Conservation (phyloP, 2,329 filamentous ascomycete species). For the Ascochyta rabiei region DNA sequence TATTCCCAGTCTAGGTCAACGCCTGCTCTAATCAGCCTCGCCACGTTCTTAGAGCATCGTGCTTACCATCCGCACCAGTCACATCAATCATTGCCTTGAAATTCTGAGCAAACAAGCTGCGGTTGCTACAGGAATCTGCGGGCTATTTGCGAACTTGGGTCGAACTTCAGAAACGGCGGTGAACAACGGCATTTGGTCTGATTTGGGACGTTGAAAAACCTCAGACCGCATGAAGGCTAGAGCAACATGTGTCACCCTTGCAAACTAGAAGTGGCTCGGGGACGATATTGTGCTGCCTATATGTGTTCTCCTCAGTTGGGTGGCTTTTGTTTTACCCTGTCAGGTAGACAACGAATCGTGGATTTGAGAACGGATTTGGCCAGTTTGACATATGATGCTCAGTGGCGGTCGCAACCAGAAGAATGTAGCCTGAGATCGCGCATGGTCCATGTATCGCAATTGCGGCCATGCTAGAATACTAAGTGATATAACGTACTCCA, state of each 20-base stretch:
- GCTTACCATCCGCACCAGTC: conserved; percentile 67
- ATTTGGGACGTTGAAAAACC: conserved; percentile 32
- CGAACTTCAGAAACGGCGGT: conserved; percentile 32
- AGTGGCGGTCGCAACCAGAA: neutral
- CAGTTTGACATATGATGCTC: neutral
- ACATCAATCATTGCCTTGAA: conserved; percentile 66
- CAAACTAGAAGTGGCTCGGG: conserved; percentile 22
- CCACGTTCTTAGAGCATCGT: too few species aligned
- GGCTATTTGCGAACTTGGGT: conserved; percentile 57
- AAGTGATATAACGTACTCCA: neutral
- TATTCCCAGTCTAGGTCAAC: conserved; percentile 71
- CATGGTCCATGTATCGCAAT: neutral
- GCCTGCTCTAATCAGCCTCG: neutral
- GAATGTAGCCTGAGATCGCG: neutral
- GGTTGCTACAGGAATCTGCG: conserved; percentile 59
- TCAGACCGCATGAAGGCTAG: conserved; percentile 42
- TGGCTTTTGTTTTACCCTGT: conserved; percentile 12
- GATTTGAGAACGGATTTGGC: neutral
- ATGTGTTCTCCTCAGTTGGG: neutral
- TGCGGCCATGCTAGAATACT: neutral
- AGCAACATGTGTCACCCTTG: conserved; percentile 35
- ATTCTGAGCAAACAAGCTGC: conserved; percentile 67
- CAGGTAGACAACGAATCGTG: conserved; percentile 17
- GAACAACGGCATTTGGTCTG: conserved; percentile 34
- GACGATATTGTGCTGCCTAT: conserved; percentile 38